These are phyloP conservation scores for Coemansia sp. DNA, from an alignment of 192 early-diverging fungal species.

Conservation along the genomic window DNA sequence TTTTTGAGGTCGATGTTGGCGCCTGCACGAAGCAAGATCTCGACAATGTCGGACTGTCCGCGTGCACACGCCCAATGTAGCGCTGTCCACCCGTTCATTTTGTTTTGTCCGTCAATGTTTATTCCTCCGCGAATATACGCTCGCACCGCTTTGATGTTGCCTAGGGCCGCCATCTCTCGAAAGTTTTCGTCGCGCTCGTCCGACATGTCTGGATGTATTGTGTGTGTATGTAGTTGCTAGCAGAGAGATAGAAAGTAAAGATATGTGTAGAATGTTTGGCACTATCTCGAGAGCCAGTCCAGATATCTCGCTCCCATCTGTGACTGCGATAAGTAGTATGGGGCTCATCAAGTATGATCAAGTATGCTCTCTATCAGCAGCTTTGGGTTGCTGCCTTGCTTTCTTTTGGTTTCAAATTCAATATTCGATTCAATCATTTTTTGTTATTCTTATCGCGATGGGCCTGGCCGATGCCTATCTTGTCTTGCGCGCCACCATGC, in stretches of 20 bases:
- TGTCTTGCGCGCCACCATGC: slow-evolving; percentile 38
- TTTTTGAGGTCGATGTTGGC: slow-evolving; percentile 63
- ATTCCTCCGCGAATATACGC: slow-evolving; percentile 68
- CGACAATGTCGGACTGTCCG: slow-evolving; percentile 63
- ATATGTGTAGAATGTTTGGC: neutral
- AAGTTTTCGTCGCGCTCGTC: slow-evolving; percentile 52
- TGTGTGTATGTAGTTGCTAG: neutral
- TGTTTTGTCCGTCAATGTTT: slow-evolving; percentile 70
- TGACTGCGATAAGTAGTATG: neutral
- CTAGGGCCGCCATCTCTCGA: slow-evolving; percentile 65
- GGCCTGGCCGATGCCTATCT: slow-evolving; percentile 39
- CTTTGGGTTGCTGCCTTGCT: neutral
- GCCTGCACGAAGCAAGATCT: slow-evolving; percentile 65
- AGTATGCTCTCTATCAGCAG: neutral
- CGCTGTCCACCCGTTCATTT: slow-evolving; percentile 71
- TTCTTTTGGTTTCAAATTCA: neutral
- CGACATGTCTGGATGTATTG: slow-evolving; percentile 4
- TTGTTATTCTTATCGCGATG: slow-evolving; percentile 23
- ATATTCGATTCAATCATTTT: neutral
- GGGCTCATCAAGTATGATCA: neutral
- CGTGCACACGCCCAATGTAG: slow-evolving; percentile 79
- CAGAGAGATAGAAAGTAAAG: neutral
- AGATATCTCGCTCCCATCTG: neutral
- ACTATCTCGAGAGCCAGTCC: neutral
- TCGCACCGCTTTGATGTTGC: slow-evolving; percentile 69